Percentiles rank a stretch among this genome's conserved stretches.
These are phyloP conservation scores for Leptosphaerulina australis DNA, from an alignment of 2,329 filamentous ascomycete genomes.

Conservation along the genomic window DNA sequence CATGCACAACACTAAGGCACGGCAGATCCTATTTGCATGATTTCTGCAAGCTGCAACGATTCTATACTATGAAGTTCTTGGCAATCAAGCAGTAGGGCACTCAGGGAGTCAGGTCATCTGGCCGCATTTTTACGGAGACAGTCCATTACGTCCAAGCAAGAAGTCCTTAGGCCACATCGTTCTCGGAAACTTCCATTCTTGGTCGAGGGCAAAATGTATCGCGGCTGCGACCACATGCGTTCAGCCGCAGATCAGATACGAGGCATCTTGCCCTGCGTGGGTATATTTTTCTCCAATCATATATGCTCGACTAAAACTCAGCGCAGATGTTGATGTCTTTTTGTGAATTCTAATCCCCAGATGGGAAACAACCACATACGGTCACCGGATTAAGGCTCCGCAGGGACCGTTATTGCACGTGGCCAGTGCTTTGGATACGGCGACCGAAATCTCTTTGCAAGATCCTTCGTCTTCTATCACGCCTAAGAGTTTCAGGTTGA, in stretches of 20 bases:
- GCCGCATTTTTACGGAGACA: not conserved
- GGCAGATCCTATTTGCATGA: slow-evolving; percentile 10
- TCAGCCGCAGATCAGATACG: slow-evolving; percentile 15
- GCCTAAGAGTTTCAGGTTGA: slow-evolving; percentile 43
- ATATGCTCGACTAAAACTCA: not conserved
- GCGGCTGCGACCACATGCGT: slow-evolving; percentile 13
- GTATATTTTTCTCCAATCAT: slow-evolving; percentile 8
- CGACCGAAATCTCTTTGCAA: slow-evolving; percentile 37
- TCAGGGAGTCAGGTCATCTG: not conserved
- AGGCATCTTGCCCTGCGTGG: slow-evolving; percentile 2
- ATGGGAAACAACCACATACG: slow-evolving; percentile 3
- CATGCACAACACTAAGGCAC: slow-evolving; percentile 9
- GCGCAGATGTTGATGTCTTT: not conserved
- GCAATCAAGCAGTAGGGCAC: slow-evolving; percentile 13
- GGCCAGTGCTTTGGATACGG: slow-evolving; percentile 29
- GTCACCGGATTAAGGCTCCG: not conserved
- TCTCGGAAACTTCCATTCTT: slow-evolving; percentile 1
- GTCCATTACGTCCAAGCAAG: not conserved
- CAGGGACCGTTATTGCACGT: slow-evolving; percentile 4
- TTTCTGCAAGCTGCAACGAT: slow-evolving; percentile 11
- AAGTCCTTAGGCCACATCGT: slow-evolving; percentile 7
- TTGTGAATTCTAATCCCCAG: not conserved
- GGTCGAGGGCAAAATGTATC: slow-evolving; percentile 1
- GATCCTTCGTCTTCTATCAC: slow-evolving; percentile 42
- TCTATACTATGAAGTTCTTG: slow-evolving; percentile 11